phyloP scores from a whole-genome alignment of 179 eudicot species.

The Sideroxylon spinosum region DNA sequence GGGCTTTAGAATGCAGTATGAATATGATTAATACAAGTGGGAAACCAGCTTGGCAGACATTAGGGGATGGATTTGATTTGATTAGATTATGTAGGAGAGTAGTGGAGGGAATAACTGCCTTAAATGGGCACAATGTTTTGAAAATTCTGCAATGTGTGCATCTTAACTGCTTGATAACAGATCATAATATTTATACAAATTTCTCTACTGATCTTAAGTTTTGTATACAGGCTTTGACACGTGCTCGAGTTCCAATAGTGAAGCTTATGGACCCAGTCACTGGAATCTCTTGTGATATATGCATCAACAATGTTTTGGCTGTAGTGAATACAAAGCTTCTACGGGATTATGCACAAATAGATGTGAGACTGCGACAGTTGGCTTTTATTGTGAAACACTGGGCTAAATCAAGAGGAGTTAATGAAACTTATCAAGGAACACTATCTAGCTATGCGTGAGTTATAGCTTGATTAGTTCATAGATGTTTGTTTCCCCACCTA shows the following conservation, averaged over 20 bases:
- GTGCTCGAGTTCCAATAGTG: slow-evolving; percentile 96
- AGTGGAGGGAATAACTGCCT: too few species aligned
- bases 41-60: too few species aligned
- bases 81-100: too few species aligned
- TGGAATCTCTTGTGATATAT: slow-evolving; percentile 88
- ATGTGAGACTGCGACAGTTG: slow-evolving; percentile 77
- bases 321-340: slow-evolving; percentile 91
- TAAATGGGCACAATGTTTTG: background rate
- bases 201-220: slow-evolving; percentile 8
- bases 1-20: background rate
- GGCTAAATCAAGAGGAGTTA: slow-evolving; percentile 94
- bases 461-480: background rate
- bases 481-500: background rate
- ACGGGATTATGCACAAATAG: slow-evolving; percentile 81
- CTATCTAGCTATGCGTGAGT: slow-evolving; percentile 98
- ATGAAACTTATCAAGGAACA: slow-evolving; percentile 95
- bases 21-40: too few species aligned
- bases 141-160: background rate
- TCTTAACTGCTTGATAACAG: background rate
- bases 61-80: too few species aligned
- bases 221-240: slow-evolving; percentile 75
- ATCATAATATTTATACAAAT: background rate
- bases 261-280: slow-evolving; percentile 93
- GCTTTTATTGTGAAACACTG: slow-evolving; percentile 96
- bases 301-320: slow-evolving; percentile 87